A percentile compares a stretch with the other conserved stretches of the same genome.
These are phyloP conservation scores for Solanum aculeatissimum DNA, from an alignment of 305 asterid species.

Conservation along the genomic window DNA sequence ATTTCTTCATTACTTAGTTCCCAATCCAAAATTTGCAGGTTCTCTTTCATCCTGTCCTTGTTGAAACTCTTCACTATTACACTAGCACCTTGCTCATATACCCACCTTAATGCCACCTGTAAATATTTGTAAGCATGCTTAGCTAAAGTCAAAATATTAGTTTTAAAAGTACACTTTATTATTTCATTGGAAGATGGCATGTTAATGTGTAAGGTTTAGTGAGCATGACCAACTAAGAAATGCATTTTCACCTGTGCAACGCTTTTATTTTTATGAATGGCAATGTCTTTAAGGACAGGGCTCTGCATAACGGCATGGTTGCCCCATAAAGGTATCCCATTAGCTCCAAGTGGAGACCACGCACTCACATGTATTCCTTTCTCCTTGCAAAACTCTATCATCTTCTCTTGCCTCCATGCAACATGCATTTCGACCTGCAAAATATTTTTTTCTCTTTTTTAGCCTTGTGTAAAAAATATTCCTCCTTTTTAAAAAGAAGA, in stretches of 20 bases:
- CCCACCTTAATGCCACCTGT: constrained; percentile 39
- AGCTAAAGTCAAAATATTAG: too few relatives aligned
- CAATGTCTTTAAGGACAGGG: neutral
- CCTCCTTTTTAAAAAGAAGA: too few relatives aligned
- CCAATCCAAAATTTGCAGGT: constrained; percentile 16
- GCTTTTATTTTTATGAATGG: neutral
- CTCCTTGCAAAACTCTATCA: constrained; percentile 7
- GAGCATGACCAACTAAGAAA: neutral
- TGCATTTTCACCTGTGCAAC: constrained; percentile 6
- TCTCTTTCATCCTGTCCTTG: constrained; percentile 8
- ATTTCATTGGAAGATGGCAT: neutral
- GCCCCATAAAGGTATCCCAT: neutral
- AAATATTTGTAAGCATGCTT: too few relatives aligned
- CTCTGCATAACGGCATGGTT: neutral
- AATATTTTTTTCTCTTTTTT: neutral
- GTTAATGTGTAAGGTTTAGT: neutral
- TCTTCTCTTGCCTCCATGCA: constrained; percentile 12
- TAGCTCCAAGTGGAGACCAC: constrained; percentile 13
- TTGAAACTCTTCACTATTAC: constrained; percentile 8
- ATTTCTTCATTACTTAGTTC: constrained; percentile 13
- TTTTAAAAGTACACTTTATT: neutral
- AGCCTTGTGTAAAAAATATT: too few relatives aligned
- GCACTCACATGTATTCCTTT: constrained; percentile 8
- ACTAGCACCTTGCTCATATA: constrained; percentile 21
- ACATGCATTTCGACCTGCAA: constrained; percentile 14